These are phyloP conservation scores for Agaricus sinodeliciosus DNA, from an alignment of 768 basidiomycete species.

Conservation along the genomic window DNA sequence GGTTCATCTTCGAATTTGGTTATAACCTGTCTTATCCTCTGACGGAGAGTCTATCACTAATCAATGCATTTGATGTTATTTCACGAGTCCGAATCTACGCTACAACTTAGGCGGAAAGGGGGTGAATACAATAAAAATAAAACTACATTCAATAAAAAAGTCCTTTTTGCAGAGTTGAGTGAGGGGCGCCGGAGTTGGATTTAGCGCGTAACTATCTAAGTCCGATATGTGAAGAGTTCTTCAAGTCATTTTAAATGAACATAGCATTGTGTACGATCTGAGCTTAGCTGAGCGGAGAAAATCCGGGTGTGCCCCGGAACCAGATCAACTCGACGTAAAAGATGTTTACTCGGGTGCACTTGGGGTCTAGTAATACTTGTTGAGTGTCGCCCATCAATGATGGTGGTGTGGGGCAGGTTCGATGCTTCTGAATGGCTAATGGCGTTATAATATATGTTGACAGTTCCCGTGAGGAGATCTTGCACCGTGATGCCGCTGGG, in stretches of 20 bases:
- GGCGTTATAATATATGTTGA: neutral
- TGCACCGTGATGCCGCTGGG: constrained; percentile 4
- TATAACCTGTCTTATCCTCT: neutral
- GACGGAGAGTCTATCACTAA: neutral
- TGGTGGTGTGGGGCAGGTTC: neutral
- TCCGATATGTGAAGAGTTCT: neutral
- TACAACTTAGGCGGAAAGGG: neutral
- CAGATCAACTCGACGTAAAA: neutral
- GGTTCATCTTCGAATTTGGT: neutral
- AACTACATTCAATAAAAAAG: neutral
- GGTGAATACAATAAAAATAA: neutral
- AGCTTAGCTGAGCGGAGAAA: neutral
- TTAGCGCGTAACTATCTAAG: too few relatives aligned
- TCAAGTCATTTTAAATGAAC: neutral
- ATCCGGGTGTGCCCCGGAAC: neutral
- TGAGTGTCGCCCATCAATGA: neutral
- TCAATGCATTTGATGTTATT: neutral
- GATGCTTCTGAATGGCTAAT: neutral
- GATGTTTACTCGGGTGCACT: neutral
- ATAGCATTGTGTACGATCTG: neutral
- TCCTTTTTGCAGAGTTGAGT: neutral
- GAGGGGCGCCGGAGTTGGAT: neutral
- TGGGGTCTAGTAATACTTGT: neutral
- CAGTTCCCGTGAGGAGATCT: constrained; percentile 2
- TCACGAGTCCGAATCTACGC: neutral